phyloP scores from a whole-genome alignment of 2,329 filamentous ascomycete genomes.

The Hymenoscyphus scutula region DNA sequence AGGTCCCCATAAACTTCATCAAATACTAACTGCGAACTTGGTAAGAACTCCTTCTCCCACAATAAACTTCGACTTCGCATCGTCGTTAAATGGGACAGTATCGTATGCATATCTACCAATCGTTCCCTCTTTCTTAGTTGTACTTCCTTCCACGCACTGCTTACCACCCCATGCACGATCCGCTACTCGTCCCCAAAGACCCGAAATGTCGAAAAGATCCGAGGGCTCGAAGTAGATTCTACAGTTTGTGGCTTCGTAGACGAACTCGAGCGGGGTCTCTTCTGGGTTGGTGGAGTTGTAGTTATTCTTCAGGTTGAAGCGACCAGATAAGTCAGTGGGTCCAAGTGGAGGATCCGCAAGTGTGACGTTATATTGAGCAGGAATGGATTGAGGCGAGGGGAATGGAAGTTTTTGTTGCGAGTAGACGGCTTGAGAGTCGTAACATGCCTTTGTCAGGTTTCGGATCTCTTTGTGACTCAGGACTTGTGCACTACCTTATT shows the following conservation, averaged over 20 bases:
- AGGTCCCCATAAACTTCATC: not conserved
- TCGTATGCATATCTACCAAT: constrained; percentile 9
- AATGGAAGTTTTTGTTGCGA: not conserved
- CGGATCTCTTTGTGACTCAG: not conserved
- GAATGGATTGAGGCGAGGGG: constrained; percentile 4
- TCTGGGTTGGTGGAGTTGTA: constrained; percentile 40
- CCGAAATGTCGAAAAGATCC: constrained; percentile 47
- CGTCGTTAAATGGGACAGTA: constrained; percentile 9
- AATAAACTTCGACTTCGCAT: constrained; percentile 1
- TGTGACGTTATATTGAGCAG: constrained; percentile 2
- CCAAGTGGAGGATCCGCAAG: constrained; percentile 10
- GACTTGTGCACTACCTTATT: not conserved
- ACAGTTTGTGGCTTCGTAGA: constrained; percentile 59
- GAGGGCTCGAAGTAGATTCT: constrained; percentile 54
- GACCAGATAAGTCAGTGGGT: constrained; percentile 25
- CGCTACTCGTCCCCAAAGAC: constrained; percentile 47
- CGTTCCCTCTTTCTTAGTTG: constrained; percentile 8
- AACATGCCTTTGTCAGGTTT: not conserved
- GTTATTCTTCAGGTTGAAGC: constrained; percentile 42
- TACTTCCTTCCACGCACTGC: constrained; percentile 11
- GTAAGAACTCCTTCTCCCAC: not conserved
- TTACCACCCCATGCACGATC: constrained; percentile 25
- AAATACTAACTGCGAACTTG: not conserved
- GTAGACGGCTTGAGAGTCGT: not conserved
- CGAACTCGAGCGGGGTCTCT: constrained; percentile 52